Conservation (phyloP, 768 basidiomycete genomes). For the Hemileccinum rubropunctum region DNA sequence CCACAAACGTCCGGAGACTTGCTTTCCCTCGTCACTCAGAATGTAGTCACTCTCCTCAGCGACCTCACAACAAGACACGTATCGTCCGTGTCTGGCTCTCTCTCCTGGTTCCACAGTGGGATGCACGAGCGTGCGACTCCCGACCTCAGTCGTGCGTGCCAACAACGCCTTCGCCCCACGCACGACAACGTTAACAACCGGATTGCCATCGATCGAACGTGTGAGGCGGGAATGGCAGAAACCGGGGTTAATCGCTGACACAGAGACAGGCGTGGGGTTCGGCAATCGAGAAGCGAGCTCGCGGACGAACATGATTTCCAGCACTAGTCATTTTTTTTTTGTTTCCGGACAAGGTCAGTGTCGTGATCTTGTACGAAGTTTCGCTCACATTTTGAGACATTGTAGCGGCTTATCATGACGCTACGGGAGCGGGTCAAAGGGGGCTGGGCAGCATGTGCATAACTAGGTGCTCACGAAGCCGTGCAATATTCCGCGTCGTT, state of each 20-base stretch:
- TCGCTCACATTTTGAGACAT: constrained; percentile 27
- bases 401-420: constrained; percentile 25
- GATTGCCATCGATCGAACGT: constrained; percentile 15
- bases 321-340: constrained; percentile 14
- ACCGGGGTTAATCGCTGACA: constrained; percentile 35
- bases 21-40: constrained; percentile 29
- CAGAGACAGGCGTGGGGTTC: constrained; percentile 24
- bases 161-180: constrained; percentile 18
- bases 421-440: constrained; percentile 5
- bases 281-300: constrained; percentile 34
- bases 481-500: constrained; percentile 30
- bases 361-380: background rate
- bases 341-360: background rate
- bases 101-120: constrained; percentile 29
- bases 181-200: background rate
- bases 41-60: constrained; percentile 33
- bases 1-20: constrained; percentile 32
- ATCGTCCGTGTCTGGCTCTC: constrained; percentile 27
- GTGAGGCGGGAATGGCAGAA: constrained; percentile 33
- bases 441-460: background rate
- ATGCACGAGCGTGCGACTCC: constrained; percentile 36
- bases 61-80: constrained; percentile 26
- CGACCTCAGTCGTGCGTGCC: constrained; percentile 33
- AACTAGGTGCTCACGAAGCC: constrained; percentile 14
- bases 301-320: constrained; percentile 36